Conservation (phyloP, 2,329 filamentous ascomycete genomes). For the Cladosporium austrohemisphaericum region DNA sequence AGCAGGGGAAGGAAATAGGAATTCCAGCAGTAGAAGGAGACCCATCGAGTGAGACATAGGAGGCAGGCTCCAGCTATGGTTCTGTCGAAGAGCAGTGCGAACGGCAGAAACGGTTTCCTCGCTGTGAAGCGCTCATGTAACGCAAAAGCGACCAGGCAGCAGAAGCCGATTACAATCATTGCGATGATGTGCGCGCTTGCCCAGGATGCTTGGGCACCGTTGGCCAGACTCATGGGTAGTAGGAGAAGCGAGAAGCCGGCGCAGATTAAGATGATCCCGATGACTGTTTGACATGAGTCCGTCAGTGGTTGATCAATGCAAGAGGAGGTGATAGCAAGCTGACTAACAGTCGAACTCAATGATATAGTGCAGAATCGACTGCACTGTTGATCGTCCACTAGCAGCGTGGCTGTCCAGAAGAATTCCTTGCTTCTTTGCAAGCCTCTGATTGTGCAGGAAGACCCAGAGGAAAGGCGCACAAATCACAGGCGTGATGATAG, state of each 20-base stretch:
- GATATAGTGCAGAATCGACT: slow-evolving; percentile 15
- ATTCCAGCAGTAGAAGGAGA: slow-evolving; percentile 37
- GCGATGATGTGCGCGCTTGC: slow-evolving; percentile 20
- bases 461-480: slow-evolving; percentile 17
- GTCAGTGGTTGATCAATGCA: too few species aligned
- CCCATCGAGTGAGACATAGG: slow-evolving; percentile 35
- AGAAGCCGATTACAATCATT: slow-evolving; percentile 35
- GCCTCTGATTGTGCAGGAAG: slow-evolving; percentile 18
- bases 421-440: slow-evolving; percentile 19
- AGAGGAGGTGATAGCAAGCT: too few species aligned
- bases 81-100: slow-evolving; percentile 45
- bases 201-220: slow-evolving; percentile 16
- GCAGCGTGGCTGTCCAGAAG: slow-evolving; percentile 20
- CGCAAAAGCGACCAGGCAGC: slow-evolving; percentile 39
- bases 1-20: slow-evolving; percentile 39
- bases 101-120: slow-evolving; percentile 53
- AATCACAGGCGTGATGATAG: slow-evolving; percentile 20
- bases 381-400: slow-evolving; percentile 11
- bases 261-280: slow-evolving; percentile 17
- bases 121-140: slow-evolving; percentile 56
- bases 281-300: slow-evolving; percentile 6
- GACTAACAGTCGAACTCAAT: slow-evolving; percentile 21
- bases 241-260: slow-evolving; percentile 43
- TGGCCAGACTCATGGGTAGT: slow-evolving; percentile 17
- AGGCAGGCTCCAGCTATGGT: slow-evolving; percentile 46